Evolutionary conservation across 495 filamentous ascomycete genomes (phyloP), one percentile per base, ranked within the genome.

Genomic region (Articulospora tetracladia): DNA sequence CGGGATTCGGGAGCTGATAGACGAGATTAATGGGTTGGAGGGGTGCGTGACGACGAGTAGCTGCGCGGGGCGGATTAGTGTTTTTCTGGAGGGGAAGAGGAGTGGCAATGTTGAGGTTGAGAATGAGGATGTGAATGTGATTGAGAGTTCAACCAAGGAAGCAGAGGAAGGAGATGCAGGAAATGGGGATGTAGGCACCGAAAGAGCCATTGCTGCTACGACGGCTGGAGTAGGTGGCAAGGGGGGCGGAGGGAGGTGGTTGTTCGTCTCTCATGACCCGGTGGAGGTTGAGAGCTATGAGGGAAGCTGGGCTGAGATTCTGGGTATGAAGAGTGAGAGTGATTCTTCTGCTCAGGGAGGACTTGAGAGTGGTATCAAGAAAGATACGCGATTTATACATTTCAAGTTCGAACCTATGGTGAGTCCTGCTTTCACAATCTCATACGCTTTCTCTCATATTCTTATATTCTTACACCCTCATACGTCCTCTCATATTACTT

Each of bases 401-500:
- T 89, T 97, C 76, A 93, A 94, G 71, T 97, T 93, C 68, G 93
- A 97, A 69, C 90, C 93, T 30, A 90, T 98, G 91, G 93, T 94
- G 80, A 61, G 83, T 53, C 6, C 22, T 13, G 12, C 23, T 58
- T 8, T 22, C 39, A 15, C 24, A 52, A 10, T 10, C 4, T 17
- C 15, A 6, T 8, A 52, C 6, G 17, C 48, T 10, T 52, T 4
- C 6, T 52, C 3, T 22, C 24, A 3, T 8, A 13, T 26, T 32
- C 24, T 30, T 32, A 13, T 19, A 12, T 7, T 23, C 6, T 48
- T n/a, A 8, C 44, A 19, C n/a, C 8, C 44, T 48, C 44, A 48
- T 48, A 19, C 44, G 22, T 48, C 17, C 44, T 23, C n/a, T 8
- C 19, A 6, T 23, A 10, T 48, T n/a, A 48, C 7, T 8, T 19